Conservation (phyloP, 257 asterid species). For the Solanum raphanifolium region DNA sequence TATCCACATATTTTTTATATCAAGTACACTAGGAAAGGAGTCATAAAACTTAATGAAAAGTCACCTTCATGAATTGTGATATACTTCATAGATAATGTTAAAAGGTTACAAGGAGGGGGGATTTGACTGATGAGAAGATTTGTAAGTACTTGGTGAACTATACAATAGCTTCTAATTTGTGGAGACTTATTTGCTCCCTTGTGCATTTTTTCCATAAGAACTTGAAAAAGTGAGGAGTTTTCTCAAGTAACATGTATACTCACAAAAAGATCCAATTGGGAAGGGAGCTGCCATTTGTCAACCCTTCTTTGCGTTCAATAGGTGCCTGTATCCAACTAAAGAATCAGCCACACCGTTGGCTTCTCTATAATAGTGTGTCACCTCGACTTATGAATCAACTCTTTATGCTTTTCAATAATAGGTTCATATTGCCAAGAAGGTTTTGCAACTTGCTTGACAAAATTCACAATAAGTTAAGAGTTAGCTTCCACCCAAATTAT, state of each 20-base stretch:
- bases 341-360: neutral
- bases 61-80: neutral
- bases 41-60: neutral
- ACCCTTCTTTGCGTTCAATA: neutral
- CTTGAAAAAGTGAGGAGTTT: neutral
- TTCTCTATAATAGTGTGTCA: neutral
- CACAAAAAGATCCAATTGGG: neutral
- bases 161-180: neutral
- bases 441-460: neutral
- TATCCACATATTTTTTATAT: neutral
- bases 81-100: neutral
- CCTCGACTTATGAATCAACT: neutral
- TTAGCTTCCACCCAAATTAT: neutral
- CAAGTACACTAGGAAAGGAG: neutral
- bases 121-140: neutral
- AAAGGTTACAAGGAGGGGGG: neutral
- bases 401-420: neutral
- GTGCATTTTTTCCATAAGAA: neutral
- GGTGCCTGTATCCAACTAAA: neutral
- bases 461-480: neutral
- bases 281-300: neutral
- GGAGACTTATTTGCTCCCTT: neutral
- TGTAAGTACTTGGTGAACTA: neutral
- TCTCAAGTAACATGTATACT: neutral
- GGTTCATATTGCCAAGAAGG: neutral